phyloP scores from a whole-genome alignment of 2,329 filamentous ascomycete genomes.

The Septoria linicola region DNA sequence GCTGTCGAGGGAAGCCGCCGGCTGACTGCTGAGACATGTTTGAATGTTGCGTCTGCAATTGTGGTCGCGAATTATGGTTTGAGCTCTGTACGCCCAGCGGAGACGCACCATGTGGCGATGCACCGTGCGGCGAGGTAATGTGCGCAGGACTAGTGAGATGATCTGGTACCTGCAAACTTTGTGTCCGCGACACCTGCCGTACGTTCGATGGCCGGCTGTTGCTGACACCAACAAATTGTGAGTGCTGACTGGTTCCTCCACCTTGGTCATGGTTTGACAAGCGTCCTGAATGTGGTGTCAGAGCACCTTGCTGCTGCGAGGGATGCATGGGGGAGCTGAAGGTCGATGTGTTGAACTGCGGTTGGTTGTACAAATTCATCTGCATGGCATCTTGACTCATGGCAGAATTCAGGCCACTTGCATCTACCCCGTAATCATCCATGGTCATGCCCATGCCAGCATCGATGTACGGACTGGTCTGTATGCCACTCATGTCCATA shows the following conservation, averaged over 20 bases:
- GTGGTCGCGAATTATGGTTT: slow-evolving; percentile 6
- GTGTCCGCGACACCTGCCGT: slow-evolving; percentile 31
- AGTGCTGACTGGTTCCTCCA: slow-evolving; percentile 29
- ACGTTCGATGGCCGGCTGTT: slow-evolving; percentile 19
- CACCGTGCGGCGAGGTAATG: slow-evolving; percentile 21
- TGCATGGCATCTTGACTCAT: slow-evolving; percentile 29
- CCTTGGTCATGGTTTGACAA: slow-evolving; percentile 35
- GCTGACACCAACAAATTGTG: slow-evolving; percentile 30
- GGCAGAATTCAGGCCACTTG: slow-evolving; percentile 26
- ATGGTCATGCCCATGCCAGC: slow-evolving; percentile 44
- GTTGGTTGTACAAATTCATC: slow-evolving; percentile 42
- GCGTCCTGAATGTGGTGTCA: slow-evolving; percentile 32
- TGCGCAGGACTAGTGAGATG: slow-evolving; percentile 28
- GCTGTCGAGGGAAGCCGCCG: slow-evolving; percentile 31
- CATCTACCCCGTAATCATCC: slow-evolving; percentile 40
- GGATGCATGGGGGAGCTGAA: slow-evolving; percentile 43
- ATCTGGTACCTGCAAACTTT: slow-evolving; percentile 29
- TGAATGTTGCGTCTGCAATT: slow-evolving; percentile 1
- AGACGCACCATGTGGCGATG: slow-evolving; percentile 22
- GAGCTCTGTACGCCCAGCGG: slow-evolving; percentile 12
- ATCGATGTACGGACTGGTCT: slow-evolving; percentile 43
- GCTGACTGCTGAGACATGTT: slow-evolving; percentile 1
- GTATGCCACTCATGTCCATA: slow-evolving; percentile 45
- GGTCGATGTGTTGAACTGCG: slow-evolving; percentile 42
- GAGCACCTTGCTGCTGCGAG: slow-evolving; percentile 17